A percentile compares a stretch with the other conserved stretches of the same genome.
phyloP scores from a whole-genome alignment of 2,329 filamentous ascomycete genomes.

The Aspergillus cejpii region DNA sequence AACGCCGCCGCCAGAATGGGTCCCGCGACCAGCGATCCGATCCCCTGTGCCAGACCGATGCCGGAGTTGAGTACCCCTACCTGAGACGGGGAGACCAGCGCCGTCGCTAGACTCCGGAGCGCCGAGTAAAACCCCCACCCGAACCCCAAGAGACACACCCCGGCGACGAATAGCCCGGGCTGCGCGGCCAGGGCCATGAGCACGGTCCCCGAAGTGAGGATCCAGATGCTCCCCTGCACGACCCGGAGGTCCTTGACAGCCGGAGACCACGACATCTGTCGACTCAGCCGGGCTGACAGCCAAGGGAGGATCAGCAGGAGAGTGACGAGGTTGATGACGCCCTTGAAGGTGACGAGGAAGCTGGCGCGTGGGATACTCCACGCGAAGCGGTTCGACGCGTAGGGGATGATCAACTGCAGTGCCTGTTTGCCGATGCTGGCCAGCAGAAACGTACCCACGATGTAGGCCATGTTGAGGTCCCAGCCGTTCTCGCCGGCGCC shows the following conservation, averaged over 20 bases:
- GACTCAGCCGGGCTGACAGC: slow-evolving; percentile 1
- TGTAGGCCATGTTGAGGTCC: slow-evolving; percentile 1
- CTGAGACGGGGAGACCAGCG: slow-evolving; percentile 7
- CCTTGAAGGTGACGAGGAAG: slow-evolving; percentile 10
- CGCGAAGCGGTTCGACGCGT: slow-evolving; percentile 10
- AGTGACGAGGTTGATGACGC: slow-evolving; percentile 2
- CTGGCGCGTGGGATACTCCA: slow-evolving; percentile 9
- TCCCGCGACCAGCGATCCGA: slow-evolving; percentile 7
- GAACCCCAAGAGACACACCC: slow-evolving; percentile 6
- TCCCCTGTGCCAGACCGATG: slow-evolving; percentile 9
- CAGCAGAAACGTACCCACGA: slow-evolving; percentile 7
- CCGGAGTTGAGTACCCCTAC: slow-evolving; percentile 11
- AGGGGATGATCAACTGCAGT: slow-evolving; percentile 9
- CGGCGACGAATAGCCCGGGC: slow-evolving; percentile 5
- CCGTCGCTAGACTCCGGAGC: slow-evolving; percentile 12
- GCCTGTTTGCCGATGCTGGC: slow-evolving; percentile 7
- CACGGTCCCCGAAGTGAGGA: slow-evolving; percentile 2
- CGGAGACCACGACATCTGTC: slow-evolving; percentile 5
- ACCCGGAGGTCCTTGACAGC: slow-evolving; percentile 6
- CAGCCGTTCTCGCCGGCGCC: too few relatives aligned
- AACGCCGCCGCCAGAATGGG: slow-evolving; percentile 7
- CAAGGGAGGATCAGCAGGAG: slow-evolving; percentile 9
- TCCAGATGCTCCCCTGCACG: slow-evolving; percentile 1
- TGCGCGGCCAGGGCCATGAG: slow-evolving; percentile 8
- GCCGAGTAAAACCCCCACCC: slow-evolving; percentile 10